Evolutionary conservation across 768 basidiomycete species (phyloP).

Genomic region (Leccinum obscurum): DNA sequence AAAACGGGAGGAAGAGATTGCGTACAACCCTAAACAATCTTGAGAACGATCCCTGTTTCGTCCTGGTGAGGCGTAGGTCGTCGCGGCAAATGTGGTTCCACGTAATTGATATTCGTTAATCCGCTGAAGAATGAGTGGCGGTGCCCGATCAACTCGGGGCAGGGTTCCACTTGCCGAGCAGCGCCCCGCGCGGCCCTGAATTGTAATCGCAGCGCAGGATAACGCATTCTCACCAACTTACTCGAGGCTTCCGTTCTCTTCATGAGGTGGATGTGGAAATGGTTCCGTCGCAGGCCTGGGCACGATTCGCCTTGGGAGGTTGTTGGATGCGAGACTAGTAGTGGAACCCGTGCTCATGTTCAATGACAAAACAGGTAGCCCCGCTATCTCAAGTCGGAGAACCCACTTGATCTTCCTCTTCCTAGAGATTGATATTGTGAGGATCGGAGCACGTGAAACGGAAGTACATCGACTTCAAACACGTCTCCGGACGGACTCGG

Average conservation of each 20-base stretch:
- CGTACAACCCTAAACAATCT: not conserved
- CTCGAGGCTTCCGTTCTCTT: constrained; percentile 15
- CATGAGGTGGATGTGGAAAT: constrained; percentile 39
- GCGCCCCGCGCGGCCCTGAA: constrained; percentile 12
- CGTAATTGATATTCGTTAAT: constrained; percentile 1
- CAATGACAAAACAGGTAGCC: not conserved
- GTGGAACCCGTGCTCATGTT: constrained; percentile 68
- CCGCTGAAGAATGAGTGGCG: constrained; percentile 19
- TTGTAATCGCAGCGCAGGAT: constrained; percentile 20
- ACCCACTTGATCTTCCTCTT: constrained; percentile 8
- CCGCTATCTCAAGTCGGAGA: constrained; percentile 6
- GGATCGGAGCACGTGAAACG: constrained; percentile 55
- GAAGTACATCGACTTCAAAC: constrained; percentile 59
- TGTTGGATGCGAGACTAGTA: constrained; percentile 52
- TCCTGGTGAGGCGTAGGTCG: not conserved
- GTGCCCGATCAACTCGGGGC: constrained; percentile 13
- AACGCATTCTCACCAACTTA: constrained; percentile 15
- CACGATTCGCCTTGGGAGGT: constrained; percentile 73
- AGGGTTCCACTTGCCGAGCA: constrained; percentile 2
- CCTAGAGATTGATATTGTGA: constrained; percentile 59
- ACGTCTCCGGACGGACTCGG: constrained; percentile 35
- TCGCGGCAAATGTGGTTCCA: not conserved
- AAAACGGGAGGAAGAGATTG: not conserved
- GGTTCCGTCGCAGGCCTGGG: constrained; percentile 47
- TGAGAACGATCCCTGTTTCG: not conserved